These are phyloP conservation scores for Penicillium sp. DNA, from an alignment of 2,329 filamentous ascomycete genomes.

Conservation along the genomic window DNA sequence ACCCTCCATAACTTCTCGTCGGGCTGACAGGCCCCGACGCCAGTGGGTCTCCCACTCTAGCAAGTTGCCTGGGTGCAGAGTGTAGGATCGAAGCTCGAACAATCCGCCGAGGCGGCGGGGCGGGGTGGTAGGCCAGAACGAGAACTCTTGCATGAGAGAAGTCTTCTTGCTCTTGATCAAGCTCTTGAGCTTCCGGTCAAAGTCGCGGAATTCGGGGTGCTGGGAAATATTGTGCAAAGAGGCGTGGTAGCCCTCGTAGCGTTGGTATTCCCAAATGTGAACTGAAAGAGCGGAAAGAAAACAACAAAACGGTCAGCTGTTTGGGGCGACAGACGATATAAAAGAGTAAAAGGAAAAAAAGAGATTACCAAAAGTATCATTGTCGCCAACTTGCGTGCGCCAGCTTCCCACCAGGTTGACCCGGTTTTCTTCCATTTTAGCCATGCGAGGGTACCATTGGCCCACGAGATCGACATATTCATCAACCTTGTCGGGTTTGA, in stretches of 20 bases:
- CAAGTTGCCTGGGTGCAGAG: conserved; percentile 89
- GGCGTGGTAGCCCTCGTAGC: conserved; percentile 92
- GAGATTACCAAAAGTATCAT: conserved; percentile 84
- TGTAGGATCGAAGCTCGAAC: conserved; percentile 96
- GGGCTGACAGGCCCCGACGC: conserved; percentile 85
- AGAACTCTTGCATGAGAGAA: conserved; percentile 98
- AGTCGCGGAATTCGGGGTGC: conserved; percentile 79
- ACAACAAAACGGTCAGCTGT: background rate
- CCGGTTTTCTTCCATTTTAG: conserved; percentile 79
- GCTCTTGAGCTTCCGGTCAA: conserved; percentile 80
- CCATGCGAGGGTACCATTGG: conserved; percentile 89
- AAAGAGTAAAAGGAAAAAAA: background rate
- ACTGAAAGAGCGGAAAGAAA: conserved; percentile 58
- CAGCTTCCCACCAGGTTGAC: conserved; percentile 96
- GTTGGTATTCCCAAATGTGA: conserved; percentile 99
- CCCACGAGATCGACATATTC: conserved; percentile 91
- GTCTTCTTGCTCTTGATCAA: conserved; percentile 81
- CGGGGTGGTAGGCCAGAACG: conserved; percentile 95
- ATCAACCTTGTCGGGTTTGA: conserved; percentile 92
- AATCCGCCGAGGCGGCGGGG: conserved; percentile 87
- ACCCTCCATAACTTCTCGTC: conserved; percentile 96
- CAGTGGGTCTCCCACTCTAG: conserved; percentile 99
- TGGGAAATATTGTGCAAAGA: conserved; percentile 81
- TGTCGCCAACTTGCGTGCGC: conserved; percentile 96
- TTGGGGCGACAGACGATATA: background rate